Evolutionary conservation across 2,329 filamentous ascomycete genomes (phyloP), one percentile per base, ranked within the genome.

Genomic region (Pseudogymnoascus sp.): DNA sequence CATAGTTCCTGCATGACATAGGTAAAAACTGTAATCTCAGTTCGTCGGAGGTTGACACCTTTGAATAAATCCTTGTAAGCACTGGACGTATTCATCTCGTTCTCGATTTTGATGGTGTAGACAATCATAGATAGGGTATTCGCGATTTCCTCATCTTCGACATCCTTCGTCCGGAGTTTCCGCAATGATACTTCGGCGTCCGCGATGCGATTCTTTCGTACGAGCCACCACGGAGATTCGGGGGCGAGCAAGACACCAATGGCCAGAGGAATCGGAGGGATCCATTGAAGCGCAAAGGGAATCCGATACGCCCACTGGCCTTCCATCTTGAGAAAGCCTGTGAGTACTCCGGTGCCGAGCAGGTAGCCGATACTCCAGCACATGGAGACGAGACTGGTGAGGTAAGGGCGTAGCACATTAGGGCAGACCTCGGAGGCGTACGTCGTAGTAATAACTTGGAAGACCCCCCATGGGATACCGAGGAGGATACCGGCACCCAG

Each of bases 61-160:
- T 72, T 77, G 66, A 82, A 76, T 41, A 79, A 80, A 64, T 82
- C 79, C 28, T 70, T 14, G 63, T 81, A 82, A 0, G 75, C 78
- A 35, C 76, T 79, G 0, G 76, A 76, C 16, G 31, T 53, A 19
- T 33, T 12, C 1, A 74, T 72, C 53, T 80, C 76, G 61, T 78
- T 74, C 68, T 85, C 82, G 1, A 82, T 72, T 60, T 78, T 74
- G 66, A 84, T 80, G 0, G 82, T 85, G 68, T 84, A 78, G 22
- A 78, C 72, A 65, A 86, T 84, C 64, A 80, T 77, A 3, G 79
- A 75, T 5, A 85, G 26, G 16, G 59, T 46, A 31, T 61, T 70
- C 28, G 46, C 33, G 10, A 61, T 46, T 19, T 63, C 61, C n/a
- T 77, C 77, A 35, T 77, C 74, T 11, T 76, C 69, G 7, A 78